Evolutionary conservation across 768 basidiomycete genomes (phyloP).

Genomic region (Mrakia frigida): DNA sequence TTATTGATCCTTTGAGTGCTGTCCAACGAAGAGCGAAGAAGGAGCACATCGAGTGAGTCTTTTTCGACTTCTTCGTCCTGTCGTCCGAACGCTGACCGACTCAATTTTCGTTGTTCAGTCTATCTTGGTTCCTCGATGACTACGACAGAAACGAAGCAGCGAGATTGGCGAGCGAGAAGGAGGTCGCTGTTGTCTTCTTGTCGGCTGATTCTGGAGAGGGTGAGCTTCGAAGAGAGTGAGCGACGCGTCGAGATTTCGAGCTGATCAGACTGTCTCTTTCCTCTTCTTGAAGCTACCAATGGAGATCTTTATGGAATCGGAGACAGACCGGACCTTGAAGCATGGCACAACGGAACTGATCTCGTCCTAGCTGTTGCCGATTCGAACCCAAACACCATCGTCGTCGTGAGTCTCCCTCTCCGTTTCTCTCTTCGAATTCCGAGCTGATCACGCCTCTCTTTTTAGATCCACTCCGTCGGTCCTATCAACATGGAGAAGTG

Average conservation of each 20-base stretch:
- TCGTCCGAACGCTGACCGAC: background rate
- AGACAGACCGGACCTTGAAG: conserved; percentile 38
- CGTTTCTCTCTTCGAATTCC: background rate
- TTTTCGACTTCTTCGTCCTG: conserved; percentile 42
- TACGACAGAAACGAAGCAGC: conserved; percentile 56
- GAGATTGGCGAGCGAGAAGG: conserved; percentile 30
- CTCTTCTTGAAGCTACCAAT: background rate
- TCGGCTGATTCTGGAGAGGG: conserved; percentile 78
- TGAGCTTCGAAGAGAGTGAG: background rate
- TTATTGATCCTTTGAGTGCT: conserved; percentile 36
- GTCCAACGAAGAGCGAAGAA: conserved; percentile 16
- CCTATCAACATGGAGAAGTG: conserved; percentile 52
- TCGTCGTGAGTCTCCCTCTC: conserved; percentile 48
- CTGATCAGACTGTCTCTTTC: background rate
- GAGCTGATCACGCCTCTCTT: background rate
- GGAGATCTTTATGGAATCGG: conserved; percentile 28
- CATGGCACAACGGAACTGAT: conserved; percentile 5
- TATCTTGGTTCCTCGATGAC: conserved; percentile 48
- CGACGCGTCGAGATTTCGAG: conserved; percentile 33
- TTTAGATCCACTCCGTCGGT: conserved; percentile 61
- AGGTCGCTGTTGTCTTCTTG: conserved; percentile 52
- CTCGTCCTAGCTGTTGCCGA: conserved; percentile 12
- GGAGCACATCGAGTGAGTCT: conserved; percentile 12
- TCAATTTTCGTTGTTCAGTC: background rate
- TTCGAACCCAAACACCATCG: conserved; percentile 49